These are phyloP conservation scores for Gorgonomyces haynaldii DNA, from an alignment of 192 early-diverging fungal genomes.

Conservation along the genomic window DNA sequence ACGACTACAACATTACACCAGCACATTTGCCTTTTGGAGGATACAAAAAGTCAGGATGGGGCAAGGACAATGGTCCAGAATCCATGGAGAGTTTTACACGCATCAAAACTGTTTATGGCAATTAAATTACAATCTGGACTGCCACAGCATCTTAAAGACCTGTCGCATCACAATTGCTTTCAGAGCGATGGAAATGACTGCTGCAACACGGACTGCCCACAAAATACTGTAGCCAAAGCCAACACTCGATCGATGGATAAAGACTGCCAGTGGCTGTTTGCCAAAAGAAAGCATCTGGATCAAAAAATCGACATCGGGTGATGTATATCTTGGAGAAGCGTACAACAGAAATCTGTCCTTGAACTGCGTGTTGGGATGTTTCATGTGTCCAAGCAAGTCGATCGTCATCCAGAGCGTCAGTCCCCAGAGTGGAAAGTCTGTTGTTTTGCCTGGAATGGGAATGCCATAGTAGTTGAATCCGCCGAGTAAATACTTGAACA, in stretches of 20 bases:
- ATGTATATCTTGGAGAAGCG: not conserved
- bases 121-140: too few species aligned
- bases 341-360: not conserved
- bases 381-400: not conserved
- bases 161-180: too few species aligned
- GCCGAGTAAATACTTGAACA: not conserved
- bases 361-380: not conserved
- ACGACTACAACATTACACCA: not conserved
- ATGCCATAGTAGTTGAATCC: not conserved
- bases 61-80: slow-evolving; percentile 17
- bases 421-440: slow-evolving; percentile 5
- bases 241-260: too few species aligned
- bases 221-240: too few species aligned
- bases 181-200: too few species aligned
- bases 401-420: slow-evolving; percentile 9
- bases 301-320: not conserved
- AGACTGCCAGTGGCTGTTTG: too few species aligned
- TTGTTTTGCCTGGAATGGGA: not conserved
- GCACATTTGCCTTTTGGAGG: slow-evolving; percentile 3
- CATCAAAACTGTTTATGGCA: slow-evolving; percentile 9
- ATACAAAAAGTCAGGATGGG: not conserved
- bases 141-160: too few species aligned
- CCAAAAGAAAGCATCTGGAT: not conserved
- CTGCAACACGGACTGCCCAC: too few species aligned
- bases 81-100: slow-evolving; percentile 11